phyloP scores from a whole-genome alignment of 345 rosid genomes.

The Sonneratia caseolaris region DNA sequence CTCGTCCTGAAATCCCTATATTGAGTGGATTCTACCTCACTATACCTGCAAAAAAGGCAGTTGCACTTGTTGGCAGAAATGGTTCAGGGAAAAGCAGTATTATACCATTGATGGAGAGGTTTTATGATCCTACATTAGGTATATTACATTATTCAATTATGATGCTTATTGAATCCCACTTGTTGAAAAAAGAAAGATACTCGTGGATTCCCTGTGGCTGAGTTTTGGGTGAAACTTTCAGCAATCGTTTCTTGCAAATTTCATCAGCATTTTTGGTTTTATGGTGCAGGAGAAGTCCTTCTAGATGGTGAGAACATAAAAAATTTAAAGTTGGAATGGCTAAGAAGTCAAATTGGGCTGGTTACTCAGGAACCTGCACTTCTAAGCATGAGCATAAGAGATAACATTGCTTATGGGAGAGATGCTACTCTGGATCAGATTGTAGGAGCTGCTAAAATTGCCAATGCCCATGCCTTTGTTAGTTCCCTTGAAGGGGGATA shows the following conservation, averaged over 20 bases:
- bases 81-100: constrained; percentile 99
- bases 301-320: constrained; percentile 94
- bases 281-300: constrained; percentile 88
- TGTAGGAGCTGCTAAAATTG: constrained; percentile 93
- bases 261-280: constrained; percentile 13
- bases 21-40: constrained; percentile 97
- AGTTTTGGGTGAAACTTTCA: constrained; percentile 8
- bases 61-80: constrained; percentile 98
- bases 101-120: constrained; percentile 96
- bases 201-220: neutral
- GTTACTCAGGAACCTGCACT: constrained; percentile 98
- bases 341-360: constrained; percentile 91
- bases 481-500: constrained; percentile 85
- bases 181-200: too few relatives aligned
- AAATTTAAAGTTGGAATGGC: constrained; percentile 80
- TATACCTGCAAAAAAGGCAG: constrained; percentile 90
- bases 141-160: constrained; percentile 2
- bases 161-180: too few relatives aligned
- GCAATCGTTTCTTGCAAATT: constrained; percentile 14
- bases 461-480: constrained; percentile 88
- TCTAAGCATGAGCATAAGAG: constrained; percentile 75
- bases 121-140: constrained; percentile 99
- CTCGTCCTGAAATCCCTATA: constrained; percentile 98
- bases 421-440: constrained; percentile 77
- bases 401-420: constrained; percentile 85